These are phyloP conservation scores for Coriolopsis trogii DNA, from an alignment of 1,284 basidiomycete species.

Conservation along the genomic window DNA sequence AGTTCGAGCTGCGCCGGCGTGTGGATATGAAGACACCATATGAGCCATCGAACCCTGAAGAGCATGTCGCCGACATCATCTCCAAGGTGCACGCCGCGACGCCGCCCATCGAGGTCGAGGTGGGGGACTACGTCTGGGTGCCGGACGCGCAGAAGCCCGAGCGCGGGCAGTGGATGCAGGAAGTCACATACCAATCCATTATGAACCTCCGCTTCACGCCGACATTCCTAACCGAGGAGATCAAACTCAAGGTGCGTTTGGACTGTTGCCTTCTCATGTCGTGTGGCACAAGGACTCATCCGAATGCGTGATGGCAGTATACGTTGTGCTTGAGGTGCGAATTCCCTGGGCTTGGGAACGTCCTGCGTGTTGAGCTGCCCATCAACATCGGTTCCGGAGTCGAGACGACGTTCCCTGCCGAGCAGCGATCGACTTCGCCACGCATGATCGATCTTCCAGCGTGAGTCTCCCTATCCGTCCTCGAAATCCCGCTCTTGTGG, in stretches of 20 bases:
- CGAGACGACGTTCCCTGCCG: constrained; percentile 6
- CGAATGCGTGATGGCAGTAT: constrained; percentile 5
- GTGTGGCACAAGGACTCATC: no score
- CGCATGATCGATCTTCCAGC: constrained; percentile 14
- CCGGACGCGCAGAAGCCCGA: constrained; percentile 13
- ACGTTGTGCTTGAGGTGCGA: constrained; percentile 9
- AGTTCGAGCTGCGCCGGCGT: constrained; percentile 17
- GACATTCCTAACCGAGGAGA: constrained; percentile 17
- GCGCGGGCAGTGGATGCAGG: constrained; percentile 17
- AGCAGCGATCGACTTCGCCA: constrained; percentile 1
- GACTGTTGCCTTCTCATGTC: no score
- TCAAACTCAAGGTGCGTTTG: constrained; percentile 18
- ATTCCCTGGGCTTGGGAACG: constrained; percentile 18
- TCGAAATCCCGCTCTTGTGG: not conserved
- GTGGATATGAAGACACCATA: constrained; percentile 16
- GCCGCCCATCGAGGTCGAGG: constrained; percentile 16
- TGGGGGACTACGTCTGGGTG: constrained; percentile 16
- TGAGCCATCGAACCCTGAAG: constrained; percentile 19
- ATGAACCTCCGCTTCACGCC: constrained; percentile 18
- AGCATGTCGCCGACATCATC: constrained; percentile 18
- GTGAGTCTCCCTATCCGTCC: constrained; percentile 5
- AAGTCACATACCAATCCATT: constrained; percentile 17
- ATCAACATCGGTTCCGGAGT: constrained; percentile 20
- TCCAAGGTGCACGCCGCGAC: constrained; percentile 15
- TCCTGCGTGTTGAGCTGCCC: constrained; percentile 13